Percentiles rank a stretch among this genome's conserved stretches.
These are phyloP conservation scores for rapeseed (Brassica napus) DNA, from an alignment of 345 rosid genomes.

Conservation along the genomic window DNA sequence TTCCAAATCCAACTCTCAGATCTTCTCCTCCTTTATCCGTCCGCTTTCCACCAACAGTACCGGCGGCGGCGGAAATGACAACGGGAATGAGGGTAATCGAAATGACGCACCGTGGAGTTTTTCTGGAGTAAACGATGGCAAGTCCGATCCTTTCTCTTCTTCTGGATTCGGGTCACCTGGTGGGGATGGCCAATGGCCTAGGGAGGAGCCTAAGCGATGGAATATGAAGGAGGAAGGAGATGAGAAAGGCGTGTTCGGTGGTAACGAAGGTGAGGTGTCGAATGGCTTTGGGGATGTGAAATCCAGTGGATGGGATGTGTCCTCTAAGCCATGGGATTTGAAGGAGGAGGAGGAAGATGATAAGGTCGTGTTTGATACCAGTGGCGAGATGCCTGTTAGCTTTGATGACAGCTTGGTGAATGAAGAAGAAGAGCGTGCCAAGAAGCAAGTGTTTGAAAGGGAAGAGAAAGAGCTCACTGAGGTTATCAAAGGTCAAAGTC, in stretches of 20 bases:
- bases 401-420: constrained; percentile 26
- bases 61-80: constrained; percentile 28
- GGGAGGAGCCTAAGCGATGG: constrained; percentile 59
- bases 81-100: constrained; percentile 31
- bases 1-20: constrained; percentile 37
- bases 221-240: constrained; percentile 51
- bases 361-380: constrained; percentile 48
- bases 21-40: constrained; percentile 40
- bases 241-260: constrained; percentile 47
- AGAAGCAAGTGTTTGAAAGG: constrained; percentile 46
- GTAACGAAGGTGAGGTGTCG: constrained; percentile 19
- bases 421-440: constrained; percentile 42
- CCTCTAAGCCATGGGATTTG: constrained; percentile 51
- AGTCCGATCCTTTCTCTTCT: constrained; percentile 45
- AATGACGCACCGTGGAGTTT: constrained; percentile 55
- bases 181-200: constrained; percentile 44
- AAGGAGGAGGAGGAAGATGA: constrained; percentile 48
- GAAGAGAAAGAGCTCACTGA: constrained; percentile 67
- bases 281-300: constrained; percentile 21
- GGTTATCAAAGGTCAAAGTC: constrained; percentile 55
- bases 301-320: constrained; percentile 26
- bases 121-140: constrained; percentile 47
- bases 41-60: constrained; percentile 50
- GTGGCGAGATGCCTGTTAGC: constrained; percentile 26
- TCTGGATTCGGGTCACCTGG: constrained; percentile 22